Percentiles rank a stretch among this genome's conserved stretches.
These are phyloP conservation scores for Umbilicaria muhlenbergii DNA, from an alignment of 495 filamentous ascomycete species.

Conservation along the genomic window DNA sequence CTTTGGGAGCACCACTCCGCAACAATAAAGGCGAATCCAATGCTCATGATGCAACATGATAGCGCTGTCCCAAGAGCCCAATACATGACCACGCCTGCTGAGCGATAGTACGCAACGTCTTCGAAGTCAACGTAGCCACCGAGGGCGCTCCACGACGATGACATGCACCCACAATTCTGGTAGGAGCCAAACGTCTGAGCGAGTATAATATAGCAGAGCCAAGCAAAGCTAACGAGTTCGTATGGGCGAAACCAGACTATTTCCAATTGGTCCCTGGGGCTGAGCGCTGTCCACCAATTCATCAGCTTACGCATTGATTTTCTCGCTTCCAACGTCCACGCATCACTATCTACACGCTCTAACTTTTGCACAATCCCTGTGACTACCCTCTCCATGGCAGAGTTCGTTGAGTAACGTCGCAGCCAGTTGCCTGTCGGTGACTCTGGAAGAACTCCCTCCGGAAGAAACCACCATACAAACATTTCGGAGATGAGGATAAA, in stretches of 20 bases:
- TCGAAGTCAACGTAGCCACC: constrained; percentile 18
- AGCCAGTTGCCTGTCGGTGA: constrained; percentile 3
- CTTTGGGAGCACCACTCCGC: constrained; percentile 6
- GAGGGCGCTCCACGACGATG: constrained; percentile 6
- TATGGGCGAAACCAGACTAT: no score
- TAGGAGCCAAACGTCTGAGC: constrained; percentile 11
- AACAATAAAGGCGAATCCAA: not conserved
- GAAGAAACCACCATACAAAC: constrained; percentile 20
- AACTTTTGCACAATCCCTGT: not conserved
- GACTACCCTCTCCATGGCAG: constrained; percentile 9
- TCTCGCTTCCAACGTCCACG: no score
- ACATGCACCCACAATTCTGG: constrained; percentile 12
- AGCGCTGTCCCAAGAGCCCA: not conserved
- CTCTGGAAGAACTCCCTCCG: not conserved
- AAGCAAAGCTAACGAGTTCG: not conserved
- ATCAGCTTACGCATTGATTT: no score
- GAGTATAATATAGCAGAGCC: constrained; percentile 10
- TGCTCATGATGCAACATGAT: not conserved
- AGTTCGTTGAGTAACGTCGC: not conserved
- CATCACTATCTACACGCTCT: no score
- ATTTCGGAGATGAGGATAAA: constrained; percentile 21
- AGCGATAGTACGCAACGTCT: constrained; percentile 6
- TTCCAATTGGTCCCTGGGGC: no score
- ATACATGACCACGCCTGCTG: no score
- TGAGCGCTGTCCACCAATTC: no score